Base-by-base conservation (phyloP, 1,139 yeast genomes). In the Candida freyschussii region DNA sequence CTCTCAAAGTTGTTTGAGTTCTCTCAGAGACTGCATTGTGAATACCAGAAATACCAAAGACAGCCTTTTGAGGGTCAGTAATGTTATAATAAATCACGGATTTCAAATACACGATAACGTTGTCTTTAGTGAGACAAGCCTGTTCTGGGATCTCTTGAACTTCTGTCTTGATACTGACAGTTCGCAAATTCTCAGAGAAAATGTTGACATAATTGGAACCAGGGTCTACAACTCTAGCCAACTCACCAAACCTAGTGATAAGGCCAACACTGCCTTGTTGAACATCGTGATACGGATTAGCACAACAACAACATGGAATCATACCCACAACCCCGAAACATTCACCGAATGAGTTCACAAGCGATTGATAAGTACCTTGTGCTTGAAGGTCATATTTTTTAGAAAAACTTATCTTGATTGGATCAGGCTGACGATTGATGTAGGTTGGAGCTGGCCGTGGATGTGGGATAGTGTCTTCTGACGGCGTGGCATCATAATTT, bases 1-100 rank as follows among this genome's bases (percentile, higher is more conserved):
- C 85, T 55, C 89, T 69, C 48, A 80, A 62, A 4, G 89, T 80
- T 27, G 86, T 80, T 56, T 78, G 85, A 5, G 87, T 78, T 55
- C 87, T 67, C 55, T 79, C 87, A 39, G 67, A 59, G 37, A 80
- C 67, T n/a, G 87, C 83, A 24, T 59, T 62, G 43, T 68, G 66
- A 40, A 79, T 74, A 50, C 75, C 60, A 24, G 65, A 55, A 41
- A 80, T 75, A 17, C 78, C 73, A 48, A 72, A 79, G 34, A 69
- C 62, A 8, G 87, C 82, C 63, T 71, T 74, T 55, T 78, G 81
- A 2, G 89, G 87, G 44, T 78, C 80, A 29, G 72, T 65, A 44
- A 80, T 72, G 53, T 78, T 78, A 59, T 73, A 79, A 55, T 79
- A 79, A 26, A 79, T 70, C 21, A 80, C 87, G 7, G 84, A 75